Conservation (phyloP, 176 grass and related monocot species). For the Carex parvula region DNA sequence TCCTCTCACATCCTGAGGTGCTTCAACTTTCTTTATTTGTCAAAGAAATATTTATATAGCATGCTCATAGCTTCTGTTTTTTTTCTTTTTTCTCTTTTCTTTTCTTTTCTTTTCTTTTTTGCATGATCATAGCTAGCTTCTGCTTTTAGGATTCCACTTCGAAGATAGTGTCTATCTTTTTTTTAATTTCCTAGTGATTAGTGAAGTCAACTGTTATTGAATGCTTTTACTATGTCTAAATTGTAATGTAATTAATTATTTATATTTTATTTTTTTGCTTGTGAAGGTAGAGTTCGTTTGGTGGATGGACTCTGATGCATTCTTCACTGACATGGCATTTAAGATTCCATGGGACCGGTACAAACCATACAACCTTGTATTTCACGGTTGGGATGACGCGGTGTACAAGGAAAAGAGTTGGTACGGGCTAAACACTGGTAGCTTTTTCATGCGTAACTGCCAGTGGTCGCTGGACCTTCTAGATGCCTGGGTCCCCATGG, state of each 20-base stretch:
- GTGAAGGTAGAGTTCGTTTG: conserved; percentile 60
- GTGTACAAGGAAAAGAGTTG: conserved; percentile 76
- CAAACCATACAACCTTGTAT: conserved; percentile 60
- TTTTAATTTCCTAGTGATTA: background rate
- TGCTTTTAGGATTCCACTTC: background rate
- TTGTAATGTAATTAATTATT: background rate
- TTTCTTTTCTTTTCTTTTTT: too few species aligned
- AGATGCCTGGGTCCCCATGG: conserved; percentile 75
- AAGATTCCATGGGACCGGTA: conserved; percentile 68
- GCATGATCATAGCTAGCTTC: too few species aligned
- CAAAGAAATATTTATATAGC: background rate
- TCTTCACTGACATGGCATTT: conserved; percentile 88
- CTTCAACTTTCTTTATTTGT: background rate
- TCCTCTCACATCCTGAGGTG: conserved; percentile 82
- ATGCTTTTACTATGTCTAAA: background rate
- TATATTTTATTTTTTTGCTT: background rate
- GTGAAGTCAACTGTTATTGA: background rate
- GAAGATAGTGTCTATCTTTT: background rate
- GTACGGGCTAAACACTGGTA: conserved; percentile 79
- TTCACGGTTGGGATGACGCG: conserved; percentile 71
- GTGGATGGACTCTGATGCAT: conserved; percentile 92
- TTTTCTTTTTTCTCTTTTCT: too few species aligned
- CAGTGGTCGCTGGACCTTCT: conserved; percentile 90
- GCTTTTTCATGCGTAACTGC: conserved; percentile 87
- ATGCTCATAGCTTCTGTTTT: background rate